Base-by-base conservation (phyloP, 805 yeast genomes). In the Metschnikowia gruessii region DNA sequence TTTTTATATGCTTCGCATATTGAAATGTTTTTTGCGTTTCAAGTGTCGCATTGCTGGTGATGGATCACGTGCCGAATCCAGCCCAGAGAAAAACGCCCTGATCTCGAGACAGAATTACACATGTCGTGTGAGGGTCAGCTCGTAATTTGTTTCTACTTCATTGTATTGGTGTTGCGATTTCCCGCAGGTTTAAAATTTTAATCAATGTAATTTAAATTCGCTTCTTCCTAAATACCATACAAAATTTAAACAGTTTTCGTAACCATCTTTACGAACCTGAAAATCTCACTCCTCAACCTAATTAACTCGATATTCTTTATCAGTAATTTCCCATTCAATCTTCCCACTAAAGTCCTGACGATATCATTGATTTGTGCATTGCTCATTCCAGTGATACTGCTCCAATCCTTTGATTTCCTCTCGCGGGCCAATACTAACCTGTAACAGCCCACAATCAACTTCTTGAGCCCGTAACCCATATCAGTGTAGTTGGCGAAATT, bases 261-360 rank as follows among this genome's bases (percentile, higher is more conserved):
- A 29, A 71, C 73, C 73, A 69, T 68, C 50, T 66, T 69, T 26
- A 72, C 74, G 53, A 70, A 72, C 38, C 75, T 62, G 49, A 62
- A 68, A 32, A 72, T 64, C 51, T 72, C 77, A 43, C 57, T 52
- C 52, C 65, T 69, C 56, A 72, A 61, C 46, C 66, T 65, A 9
- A 61, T 52, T 35, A 72, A 48, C 57, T 72, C 77, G 22, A 61
- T 56, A 40, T 62, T 59, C 46, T 70, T 70, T 44, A 72, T 67
- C 40, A 56, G 54, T 44, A 72, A 58, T 50, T 70, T 72, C 11
- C 74, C 74, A 55, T 72, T 72, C 62, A 72, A 59, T 47, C 74
- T 59, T 2, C 61, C 60, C 26, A 69, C 65, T 30, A 72, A 59
- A 8, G 66, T 62, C 51, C 62, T 62, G 22, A 68, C 73, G 33